Evolutionary conservation across 2,329 filamentous ascomycete species (phyloP).

Genomic region (Nothophoma quercina): DNA sequence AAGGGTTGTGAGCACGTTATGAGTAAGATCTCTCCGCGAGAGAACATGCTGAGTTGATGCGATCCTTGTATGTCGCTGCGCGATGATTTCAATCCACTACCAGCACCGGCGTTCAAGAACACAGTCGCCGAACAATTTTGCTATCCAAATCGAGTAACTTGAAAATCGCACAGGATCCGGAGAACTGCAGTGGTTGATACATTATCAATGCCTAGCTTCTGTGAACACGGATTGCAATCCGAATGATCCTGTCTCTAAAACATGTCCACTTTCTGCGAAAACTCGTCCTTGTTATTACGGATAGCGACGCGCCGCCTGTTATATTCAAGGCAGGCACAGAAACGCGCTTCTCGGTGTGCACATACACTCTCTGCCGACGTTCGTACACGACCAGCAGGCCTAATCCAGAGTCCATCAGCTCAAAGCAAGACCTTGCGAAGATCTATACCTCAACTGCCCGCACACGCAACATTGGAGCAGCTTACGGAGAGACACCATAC

Average conservation of each 20-base stretch:
- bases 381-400: too few relatives aligned
- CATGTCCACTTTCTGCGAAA: neutral
- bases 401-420: neutral
- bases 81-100: neutral
- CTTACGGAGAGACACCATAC: too few relatives aligned
- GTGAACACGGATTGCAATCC: too few relatives aligned
- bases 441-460: too few relatives aligned
- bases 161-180: too few relatives aligned
- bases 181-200: neutral
- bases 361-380: neutral
- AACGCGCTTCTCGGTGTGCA: too few relatives aligned
- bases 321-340: neutral
- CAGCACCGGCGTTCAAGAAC: neutral
- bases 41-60: neutral
- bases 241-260: too few relatives aligned
- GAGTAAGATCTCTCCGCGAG: neutral
- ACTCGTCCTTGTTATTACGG: too few relatives aligned
- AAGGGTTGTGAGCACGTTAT: neutral
- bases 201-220: neutral
- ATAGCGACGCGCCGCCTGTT: neutral
- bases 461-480: too few relatives aligned
- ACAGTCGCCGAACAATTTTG: conserved; percentile 8
- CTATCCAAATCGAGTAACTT: neutral
- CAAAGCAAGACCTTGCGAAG: neutral
- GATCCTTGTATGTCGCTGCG: neutral